Conservation (phyloP, 371 early-diverging fungal genomes). For the Mucor plumbeus region DNA sequence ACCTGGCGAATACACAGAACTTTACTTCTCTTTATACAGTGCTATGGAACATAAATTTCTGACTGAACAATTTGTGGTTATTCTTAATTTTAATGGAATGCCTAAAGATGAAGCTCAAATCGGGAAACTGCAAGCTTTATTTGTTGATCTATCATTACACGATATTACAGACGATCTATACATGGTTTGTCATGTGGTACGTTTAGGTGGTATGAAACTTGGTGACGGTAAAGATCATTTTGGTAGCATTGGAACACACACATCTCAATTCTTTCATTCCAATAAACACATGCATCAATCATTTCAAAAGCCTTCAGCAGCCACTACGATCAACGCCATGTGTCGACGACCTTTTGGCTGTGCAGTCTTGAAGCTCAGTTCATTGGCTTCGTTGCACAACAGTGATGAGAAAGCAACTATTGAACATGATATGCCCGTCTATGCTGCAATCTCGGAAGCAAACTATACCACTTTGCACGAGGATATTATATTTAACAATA, state of each 20-base stretch:
- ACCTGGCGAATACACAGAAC: slow-evolving; percentile 67
- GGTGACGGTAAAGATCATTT: slow-evolving; percentile 54
- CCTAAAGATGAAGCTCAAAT: slow-evolving; percentile 60
- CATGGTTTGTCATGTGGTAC: slow-evolving; percentile 68
- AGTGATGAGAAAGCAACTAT: slow-evolving; percentile 12
- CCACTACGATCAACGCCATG: slow-evolving; percentile 8
- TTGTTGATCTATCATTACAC: slow-evolving; percentile 60
- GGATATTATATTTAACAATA: slow-evolving; percentile 60
- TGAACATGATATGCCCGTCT: slow-evolving; percentile 65
- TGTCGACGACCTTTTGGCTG: slow-evolving; percentile 71
- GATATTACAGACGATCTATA: slow-evolving; percentile 61
- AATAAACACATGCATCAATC: slow-evolving; percentile 13
- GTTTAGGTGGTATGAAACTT: slow-evolving; percentile 67
- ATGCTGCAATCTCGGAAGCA: slow-evolving; percentile 58
- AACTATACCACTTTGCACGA: slow-evolving; percentile 62
- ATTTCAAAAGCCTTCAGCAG: neutral
- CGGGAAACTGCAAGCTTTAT: slow-evolving; percentile 58
- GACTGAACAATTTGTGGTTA: slow-evolving; percentile 68
- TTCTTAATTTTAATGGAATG: slow-evolving; percentile 62
- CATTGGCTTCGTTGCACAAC: slow-evolving; percentile 32
- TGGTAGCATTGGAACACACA: slow-evolving; percentile 12
- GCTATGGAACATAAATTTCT: slow-evolving; percentile 52
- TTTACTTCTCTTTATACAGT: slow-evolving; percentile 71
- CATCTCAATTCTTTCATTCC: slow-evolving; percentile 21
- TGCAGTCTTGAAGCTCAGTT: slow-evolving; percentile 61